These are phyloP conservation scores for Elongisporangium prolatum DNA, from an alignment of 352 stramenopile genomes.

Conservation along the genomic window DNA sequence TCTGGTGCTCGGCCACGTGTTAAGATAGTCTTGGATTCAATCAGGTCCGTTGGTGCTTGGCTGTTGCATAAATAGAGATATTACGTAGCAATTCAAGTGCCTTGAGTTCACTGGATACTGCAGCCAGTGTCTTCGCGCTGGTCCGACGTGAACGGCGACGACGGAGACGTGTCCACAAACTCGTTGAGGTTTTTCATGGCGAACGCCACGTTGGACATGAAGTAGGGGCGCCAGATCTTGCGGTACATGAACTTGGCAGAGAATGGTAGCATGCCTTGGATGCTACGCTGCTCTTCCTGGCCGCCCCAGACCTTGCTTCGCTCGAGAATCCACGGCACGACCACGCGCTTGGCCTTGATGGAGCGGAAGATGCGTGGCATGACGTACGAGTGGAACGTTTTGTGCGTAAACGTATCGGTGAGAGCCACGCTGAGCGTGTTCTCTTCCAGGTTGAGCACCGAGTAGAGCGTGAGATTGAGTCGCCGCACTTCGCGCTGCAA, in stretches of 20 bases:
- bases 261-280: conserved; percentile 69
- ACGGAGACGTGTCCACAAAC: conserved; percentile 27
- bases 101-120: background rate
- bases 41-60: background rate
- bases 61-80: background rate
- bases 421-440: conserved; percentile 56
- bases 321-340: conserved; percentile 85
- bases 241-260: conserved; percentile 78
- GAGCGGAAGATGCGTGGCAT: conserved; percentile 72
- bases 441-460: conserved; percentile 73
- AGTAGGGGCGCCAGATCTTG: conserved; percentile 82
- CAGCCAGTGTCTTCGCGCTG: background rate
- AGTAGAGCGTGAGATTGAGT: conserved; percentile 64
- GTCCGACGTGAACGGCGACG: background rate
- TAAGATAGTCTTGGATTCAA: background rate
- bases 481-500: conserved; percentile 61
- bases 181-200: conserved; percentile 81
- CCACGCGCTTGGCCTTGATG: conserved; percentile 71
- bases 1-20: background rate
- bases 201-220: conserved; percentile 70
- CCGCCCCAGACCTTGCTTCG: conserved; percentile 83
- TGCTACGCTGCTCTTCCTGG: conserved; percentile 56
- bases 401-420: conserved; percentile 55
- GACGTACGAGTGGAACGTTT: conserved; percentile 71
- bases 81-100: background rate